These are phyloP conservation scores for Entoloma clypeatum DNA, from an alignment of 1,284 basidiomycete genomes.

Conservation along the genomic window DNA sequence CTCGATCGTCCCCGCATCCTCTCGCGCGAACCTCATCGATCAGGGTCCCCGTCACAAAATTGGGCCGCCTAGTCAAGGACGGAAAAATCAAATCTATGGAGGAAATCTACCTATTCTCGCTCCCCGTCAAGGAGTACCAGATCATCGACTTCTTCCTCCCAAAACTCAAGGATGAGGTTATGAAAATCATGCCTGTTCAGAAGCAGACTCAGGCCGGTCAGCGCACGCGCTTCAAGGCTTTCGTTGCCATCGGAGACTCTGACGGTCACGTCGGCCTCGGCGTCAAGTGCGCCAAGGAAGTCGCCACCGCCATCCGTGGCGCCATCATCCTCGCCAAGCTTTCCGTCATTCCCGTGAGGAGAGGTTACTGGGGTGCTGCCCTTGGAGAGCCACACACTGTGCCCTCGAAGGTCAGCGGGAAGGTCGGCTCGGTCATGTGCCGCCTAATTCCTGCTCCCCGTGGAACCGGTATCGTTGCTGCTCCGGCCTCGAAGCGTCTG, in stretches of 20 bases:
- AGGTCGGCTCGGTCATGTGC: slow-evolving; percentile 99
- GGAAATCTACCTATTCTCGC: slow-evolving; percentile 99
- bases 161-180: slow-evolving; percentile 98
- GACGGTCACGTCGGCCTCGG: slow-evolving; percentile 99
- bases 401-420: slow-evolving; percentile 97
- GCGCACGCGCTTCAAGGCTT: slow-evolving; percentile 99
- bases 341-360: slow-evolving; percentile 92
- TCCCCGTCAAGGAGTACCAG: slow-evolving; percentile 98
- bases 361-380: slow-evolving; percentile 99
- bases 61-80: slow-evolving; percentile 98
- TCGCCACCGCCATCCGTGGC: slow-evolving; percentile 98
- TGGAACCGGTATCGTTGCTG: slow-evolving; percentile 99
- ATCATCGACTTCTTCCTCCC: slow-evolving; percentile 98
- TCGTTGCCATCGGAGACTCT: slow-evolving; percentile 98
- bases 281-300: slow-evolving; percentile 99
- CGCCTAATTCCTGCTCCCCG: slow-evolving; percentile 98
- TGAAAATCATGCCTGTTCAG: slow-evolving; percentile 99
- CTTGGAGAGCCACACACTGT: slow-evolving; percentile 99
- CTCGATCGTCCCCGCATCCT: slow-evolving; percentile 1
- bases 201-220: slow-evolving; percentile 99
- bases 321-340: slow-evolving; percentile 98
- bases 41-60: slow-evolving; percentile 98
- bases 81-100: slow-evolving; percentile 99
- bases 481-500: slow-evolving; percentile 94
- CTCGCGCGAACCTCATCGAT: slow-evolving; percentile 3